A percentile compares a stretch with the other conserved stretches of the same genome.
Evolutionary conservation across 352 stramenopile genomes (phyloP).

Genomic region (Globisporangium emineosum): DNA sequence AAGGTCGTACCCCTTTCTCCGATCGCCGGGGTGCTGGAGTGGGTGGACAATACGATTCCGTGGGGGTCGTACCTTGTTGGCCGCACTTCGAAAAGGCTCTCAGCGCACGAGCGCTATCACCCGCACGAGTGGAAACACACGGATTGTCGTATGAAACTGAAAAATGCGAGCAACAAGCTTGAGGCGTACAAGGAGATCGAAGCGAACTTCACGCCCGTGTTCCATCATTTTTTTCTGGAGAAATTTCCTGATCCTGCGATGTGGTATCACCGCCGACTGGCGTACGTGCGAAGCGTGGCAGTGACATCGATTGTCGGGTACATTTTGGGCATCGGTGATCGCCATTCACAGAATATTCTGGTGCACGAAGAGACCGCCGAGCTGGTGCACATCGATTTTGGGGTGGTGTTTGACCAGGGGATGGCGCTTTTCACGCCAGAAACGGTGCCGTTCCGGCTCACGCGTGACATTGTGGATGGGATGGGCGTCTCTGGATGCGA

Average conservation of each 20-base stretch:
- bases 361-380: conserved; percentile 97
- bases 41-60: conserved; percentile 95
- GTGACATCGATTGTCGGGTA: conserved; percentile 97
- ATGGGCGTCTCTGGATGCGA: conserved; percentile 97
- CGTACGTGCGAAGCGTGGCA: conserved; percentile 95
- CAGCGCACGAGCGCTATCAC: conserved; percentile 94
- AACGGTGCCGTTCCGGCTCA: conserved; percentile 98
- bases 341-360: conserved; percentile 98
- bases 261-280: conserved; percentile 92
- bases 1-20: conserved; percentile 91
- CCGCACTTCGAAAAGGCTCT: conserved; percentile 41
- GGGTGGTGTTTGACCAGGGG: conserved; percentile 99
- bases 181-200: conserved; percentile 89
- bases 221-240: conserved; percentile 98
- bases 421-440: conserved; percentile 95
- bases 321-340: conserved; percentile 97
- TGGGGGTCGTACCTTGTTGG: conserved; percentile 92
- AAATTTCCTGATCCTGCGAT: conserved; percentile 92
- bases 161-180: conserved; percentile 75
- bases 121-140: conserved; percentile 91
- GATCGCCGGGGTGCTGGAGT: conserved; percentile 96
- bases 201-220: conserved; percentile 94
- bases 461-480: conserved; percentile 98
- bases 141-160: conserved; percentile 77
- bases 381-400: conserved; percentile 99